Conservation (phyloP, 768 basidiomycete species). For the Tubosaeta sp. region DNA sequence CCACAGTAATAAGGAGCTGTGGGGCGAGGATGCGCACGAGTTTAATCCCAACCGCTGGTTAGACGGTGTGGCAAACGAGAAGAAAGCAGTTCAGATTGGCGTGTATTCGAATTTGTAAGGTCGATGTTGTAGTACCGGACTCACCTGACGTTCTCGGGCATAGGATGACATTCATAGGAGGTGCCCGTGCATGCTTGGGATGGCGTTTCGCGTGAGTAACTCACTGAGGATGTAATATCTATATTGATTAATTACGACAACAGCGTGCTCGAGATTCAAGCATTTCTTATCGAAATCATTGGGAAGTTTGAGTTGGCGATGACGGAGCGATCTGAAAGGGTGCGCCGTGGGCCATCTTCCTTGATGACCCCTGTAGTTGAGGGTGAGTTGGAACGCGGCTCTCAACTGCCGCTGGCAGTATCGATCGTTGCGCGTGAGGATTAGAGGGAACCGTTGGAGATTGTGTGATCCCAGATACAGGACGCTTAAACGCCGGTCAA, state of each 20-base stretch:
- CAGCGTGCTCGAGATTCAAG: slow-evolving; percentile 50
- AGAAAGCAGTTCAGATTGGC: slow-evolving; percentile 21
- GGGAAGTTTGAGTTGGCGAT: slow-evolving; percentile 48
- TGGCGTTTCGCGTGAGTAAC: slow-evolving; percentile 31
- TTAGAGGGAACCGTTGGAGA: no score
- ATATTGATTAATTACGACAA: neutral
- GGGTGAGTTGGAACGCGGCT: slow-evolving; percentile 28
- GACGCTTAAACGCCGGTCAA: no score
- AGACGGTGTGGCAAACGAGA: slow-evolving; percentile 13
- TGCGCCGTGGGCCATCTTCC: slow-evolving; percentile 27
- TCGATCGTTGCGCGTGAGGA: slow-evolving; percentile 14
- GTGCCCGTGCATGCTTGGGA: slow-evolving; percentile 25
- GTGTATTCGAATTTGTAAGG: slow-evolving; percentile 28
- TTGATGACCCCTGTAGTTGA: slow-evolving; percentile 36
- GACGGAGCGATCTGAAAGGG: slow-evolving; percentile 24
- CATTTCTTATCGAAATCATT: slow-evolving; percentile 53
- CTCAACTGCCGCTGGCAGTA: slow-evolving; percentile 30
- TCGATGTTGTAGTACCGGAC: neutral
- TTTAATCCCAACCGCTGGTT: slow-evolving; percentile 31
- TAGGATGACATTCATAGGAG: slow-evolving; percentile 30
- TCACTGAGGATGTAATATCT: neutral
- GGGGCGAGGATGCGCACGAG: slow-evolving; percentile 30
- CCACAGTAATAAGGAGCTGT: slow-evolving; percentile 25
- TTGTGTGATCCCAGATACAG: no score
- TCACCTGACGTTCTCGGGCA: neutral